Base-by-base conservation (phyloP, 1,139 yeast species). In the Blastobotrys malaysiensis region DNA sequence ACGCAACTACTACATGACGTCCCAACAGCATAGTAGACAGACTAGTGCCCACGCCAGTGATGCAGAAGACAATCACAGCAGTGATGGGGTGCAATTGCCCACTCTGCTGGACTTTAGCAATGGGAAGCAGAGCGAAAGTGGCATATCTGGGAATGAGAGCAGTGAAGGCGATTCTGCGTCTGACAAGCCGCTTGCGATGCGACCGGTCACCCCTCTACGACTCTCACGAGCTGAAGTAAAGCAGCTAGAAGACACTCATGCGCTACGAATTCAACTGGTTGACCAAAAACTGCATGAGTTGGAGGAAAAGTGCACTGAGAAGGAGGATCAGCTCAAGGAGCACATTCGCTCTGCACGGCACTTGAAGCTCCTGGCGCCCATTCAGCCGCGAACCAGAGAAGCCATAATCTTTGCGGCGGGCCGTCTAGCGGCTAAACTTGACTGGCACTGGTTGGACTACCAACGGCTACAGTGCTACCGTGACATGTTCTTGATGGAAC, bases 371-470 rank as follows among this genome's bases (percentile, higher is more conserved):
- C 66, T 81, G 45, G 77, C 83, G 13, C 89, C 89, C 0, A 69
- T 83, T 27, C 74, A 74, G 36, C 69, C 71, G 6, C 77, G 76
- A 52, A 80, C 86, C 0, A 71, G 78, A 48, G 85, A 80, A 19
- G 66, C 70, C 4, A 61, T 84, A 26, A 65, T 73, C 11, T 66
- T 70, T 20, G 73, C 79, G 2, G 76, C 78, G 6, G 77, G 77
- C 44, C 70, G 75, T 53, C 64, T 80, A 54, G 72, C 77, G n/a
- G 74, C 79, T 18, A 75, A 77, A 57, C 64, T 82, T 50, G 83
- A 81, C 54, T 79, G 82, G 81, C 67, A 78, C 46, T 76, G 81
- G 73, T 76, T 76, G 57, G 85, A 82, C 55, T 66, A 76, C 20
- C 73, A 77, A 53, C 72, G 80, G 52, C 71, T 75, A 45, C 65